These are phyloP conservation scores for Podaxis sp. DNA, from an alignment of 768 basidiomycete genomes.

Conservation along the genomic window DNA sequence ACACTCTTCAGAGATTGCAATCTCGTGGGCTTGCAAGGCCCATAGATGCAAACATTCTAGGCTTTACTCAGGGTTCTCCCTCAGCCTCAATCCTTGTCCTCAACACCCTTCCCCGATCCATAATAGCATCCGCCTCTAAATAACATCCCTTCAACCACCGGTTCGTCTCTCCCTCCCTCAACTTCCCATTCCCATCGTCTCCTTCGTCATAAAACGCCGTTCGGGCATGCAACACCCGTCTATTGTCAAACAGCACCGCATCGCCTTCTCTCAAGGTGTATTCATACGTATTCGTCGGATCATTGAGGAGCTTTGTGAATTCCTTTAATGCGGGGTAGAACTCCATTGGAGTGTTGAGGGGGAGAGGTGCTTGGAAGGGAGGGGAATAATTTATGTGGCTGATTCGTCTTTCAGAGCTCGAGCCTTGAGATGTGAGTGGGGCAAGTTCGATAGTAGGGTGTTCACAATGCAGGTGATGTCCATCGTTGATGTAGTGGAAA, in stretches of 20 bases:
- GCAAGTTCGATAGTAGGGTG: slow-evolving; percentile 77
- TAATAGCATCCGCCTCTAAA: slow-evolving; percentile 60
- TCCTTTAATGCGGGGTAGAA: slow-evolving; percentile 61
- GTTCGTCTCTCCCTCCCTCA: slow-evolving; percentile 46
- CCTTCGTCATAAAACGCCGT: slow-evolving; percentile 60
- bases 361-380: slow-evolving; percentile 87
- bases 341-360: slow-evolving; percentile 41
- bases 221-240: slow-evolving; percentile 83
- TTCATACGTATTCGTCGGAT: slow-evolving; percentile 44
- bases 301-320: slow-evolving; percentile 59
- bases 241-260: slow-evolving; percentile 88
- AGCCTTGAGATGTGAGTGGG: slow-evolving; percentile 12
- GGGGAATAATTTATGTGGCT: slow-evolving; percentile 86
- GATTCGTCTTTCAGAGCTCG: slow-evolving; percentile 28
- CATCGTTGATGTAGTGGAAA: slow-evolving; percentile 91
- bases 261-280: slow-evolving; percentile 80
- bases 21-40: too few species aligned
- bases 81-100: slow-evolving; percentile 24
- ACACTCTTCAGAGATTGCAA: too few species aligned
- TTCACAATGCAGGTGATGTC: slow-evolving; percentile 68
- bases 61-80: too few species aligned
- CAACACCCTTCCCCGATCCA: slow-evolving; percentile 57
- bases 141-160: slow-evolving; percentile 93
- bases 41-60: too few species aligned
- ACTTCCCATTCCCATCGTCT: slow-evolving; percentile 15